Evolutionary conservation across 305 asterid genomes (phyloP).

Genomic region (Solanum chacoense): DNA sequence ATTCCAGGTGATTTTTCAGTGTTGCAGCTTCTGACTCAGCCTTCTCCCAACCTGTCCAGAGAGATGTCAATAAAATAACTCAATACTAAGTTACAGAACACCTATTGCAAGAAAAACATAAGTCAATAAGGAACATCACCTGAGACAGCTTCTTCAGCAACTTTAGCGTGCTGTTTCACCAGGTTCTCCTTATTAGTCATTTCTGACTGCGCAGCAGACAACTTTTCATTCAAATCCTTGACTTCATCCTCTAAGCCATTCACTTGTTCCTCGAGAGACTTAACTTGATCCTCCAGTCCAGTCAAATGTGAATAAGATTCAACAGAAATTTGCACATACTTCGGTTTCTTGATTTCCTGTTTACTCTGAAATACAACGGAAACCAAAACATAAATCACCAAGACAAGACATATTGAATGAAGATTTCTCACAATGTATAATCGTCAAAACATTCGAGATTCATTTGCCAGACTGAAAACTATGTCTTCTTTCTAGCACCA

Average conservation of each 20-base stretch:
- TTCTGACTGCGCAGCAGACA: conserved; percentile 60
- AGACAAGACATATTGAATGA: not conserved
- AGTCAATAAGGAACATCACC: conserved; percentile 28
- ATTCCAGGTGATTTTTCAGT: conserved; percentile 73
- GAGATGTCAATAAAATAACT: not conserved
- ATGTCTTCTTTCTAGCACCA: not conserved
- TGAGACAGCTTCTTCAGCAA: conserved; percentile 98
- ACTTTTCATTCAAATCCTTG: conserved; percentile 63
- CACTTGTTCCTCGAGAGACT: conserved; percentile 42
- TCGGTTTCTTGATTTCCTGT: conserved; percentile 71
- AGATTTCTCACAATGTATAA: not conserved
- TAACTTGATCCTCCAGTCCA: conserved; percentile 89
- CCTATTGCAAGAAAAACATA: not conserved
- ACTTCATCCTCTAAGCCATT: conserved; percentile 57
- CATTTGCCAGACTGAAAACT: not conserved
- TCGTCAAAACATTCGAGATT: not conserved
- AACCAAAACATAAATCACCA: not conserved
- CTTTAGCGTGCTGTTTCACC: conserved; percentile 93
- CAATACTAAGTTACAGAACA: not conserved
- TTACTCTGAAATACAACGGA: conserved; percentile 27
- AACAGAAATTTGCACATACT: conserved; percentile 88
- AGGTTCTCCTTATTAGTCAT: conserved; percentile 67
- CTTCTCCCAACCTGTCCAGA: conserved; percentile 89
- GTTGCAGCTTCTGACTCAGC: conserved; percentile 94
- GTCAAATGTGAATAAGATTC: conserved; percentile 86